A percentile compares a stretch with the other conserved stretches of the same genome.
Evolutionary conservation across 1,284 basidiomycete species (phyloP).

Genomic region (Wolfiporia cocos): DNA sequence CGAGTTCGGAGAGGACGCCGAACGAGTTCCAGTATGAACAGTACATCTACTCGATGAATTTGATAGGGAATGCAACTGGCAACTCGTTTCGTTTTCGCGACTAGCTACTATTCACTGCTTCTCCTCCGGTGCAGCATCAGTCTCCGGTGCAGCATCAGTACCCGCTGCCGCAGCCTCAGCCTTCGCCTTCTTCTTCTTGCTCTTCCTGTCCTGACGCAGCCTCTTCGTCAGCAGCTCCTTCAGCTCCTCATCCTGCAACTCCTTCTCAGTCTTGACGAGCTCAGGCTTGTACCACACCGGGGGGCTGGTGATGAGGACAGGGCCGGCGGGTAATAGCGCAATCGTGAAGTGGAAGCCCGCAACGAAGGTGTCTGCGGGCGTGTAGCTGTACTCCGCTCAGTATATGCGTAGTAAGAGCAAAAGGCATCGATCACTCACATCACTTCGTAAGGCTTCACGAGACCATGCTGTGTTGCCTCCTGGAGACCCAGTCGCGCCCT

Average conservation of each 20-base stretch:
- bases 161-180: slow-evolving; percentile 35
- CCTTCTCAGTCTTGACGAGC: slow-evolving; percentile 84
- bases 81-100: no score
- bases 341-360: slow-evolving; percentile 96
- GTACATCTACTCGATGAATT: no score
- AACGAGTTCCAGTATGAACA: no score
- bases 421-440: slow-evolving; percentile 46
- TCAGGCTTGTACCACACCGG: slow-evolving; percentile 92
- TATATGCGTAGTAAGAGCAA: slow-evolving; percentile 1
- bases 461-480: slow-evolving; percentile 91
- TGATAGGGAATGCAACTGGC: no score
- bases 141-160: slow-evolving; percentile 19
- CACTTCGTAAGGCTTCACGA: slow-evolving; percentile 89
- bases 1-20: slow-evolving; percentile 66
- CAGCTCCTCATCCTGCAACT: slow-evolving; percentile 82
- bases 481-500: slow-evolving; percentile 91
- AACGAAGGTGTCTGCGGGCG: slow-evolving; percentile 74
- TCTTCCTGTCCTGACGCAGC: slow-evolving; percentile 89
- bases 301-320: slow-evolving; percentile 78
- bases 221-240: slow-evolving; percentile 75
- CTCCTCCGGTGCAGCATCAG: neutral
- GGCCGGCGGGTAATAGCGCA: slow-evolving; percentile 81
- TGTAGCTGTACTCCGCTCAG: slow-evolving; percentile 49
- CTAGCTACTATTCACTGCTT: no score
- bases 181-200: slow-evolving; percentile 77